Percentiles rank a stretch among this genome's conserved stretches.
These are phyloP conservation scores for Posidonia oceanica DNA, from an alignment of 116 monocot genomes.

Conservation along the genomic window DNA sequence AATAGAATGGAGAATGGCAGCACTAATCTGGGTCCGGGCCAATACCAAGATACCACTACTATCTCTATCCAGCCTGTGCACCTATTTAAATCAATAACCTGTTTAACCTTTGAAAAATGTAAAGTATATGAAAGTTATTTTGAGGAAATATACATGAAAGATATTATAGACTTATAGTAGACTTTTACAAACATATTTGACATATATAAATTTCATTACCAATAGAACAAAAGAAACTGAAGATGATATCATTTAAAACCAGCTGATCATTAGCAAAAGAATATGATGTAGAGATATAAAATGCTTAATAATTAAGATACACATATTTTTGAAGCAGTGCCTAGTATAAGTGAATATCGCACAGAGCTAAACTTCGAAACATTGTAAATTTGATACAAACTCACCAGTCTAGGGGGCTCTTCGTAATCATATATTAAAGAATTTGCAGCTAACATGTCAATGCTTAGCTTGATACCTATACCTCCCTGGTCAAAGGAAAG, in stretches of 20 bases:
- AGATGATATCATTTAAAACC: no score
- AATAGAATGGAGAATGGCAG: conserved; percentile 86
- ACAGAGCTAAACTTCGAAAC: not conserved
- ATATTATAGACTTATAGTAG: not conserved
- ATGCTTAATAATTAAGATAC: no score
- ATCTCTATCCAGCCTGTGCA: conserved; percentile 94
- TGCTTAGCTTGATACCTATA: conserved; percentile 65
- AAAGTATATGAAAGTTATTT: no score
- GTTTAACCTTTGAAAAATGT: not conserved
- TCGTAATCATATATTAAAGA: conserved; percentile 53
- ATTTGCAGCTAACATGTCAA: conserved; percentile 52
- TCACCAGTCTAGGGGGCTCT: conserved; percentile 82
- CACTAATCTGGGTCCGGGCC: conserved; percentile 64
- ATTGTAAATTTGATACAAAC: conserved; percentile 14
- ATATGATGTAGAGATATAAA: no score
- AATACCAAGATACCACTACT: conserved; percentile 87
- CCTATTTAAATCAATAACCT: conserved; percentile 23
- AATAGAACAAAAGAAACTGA: no score
- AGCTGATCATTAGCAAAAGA: no score
- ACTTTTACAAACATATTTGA: not conserved
- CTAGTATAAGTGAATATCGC: not conserved
- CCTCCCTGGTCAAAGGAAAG: conserved; percentile 48
- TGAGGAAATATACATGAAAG: not conserved
- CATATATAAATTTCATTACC: no score
- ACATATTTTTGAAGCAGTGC: not conserved